Percentiles rank a stretch among this genome's conserved stretches.
Evolutionary conservation across 2,329 filamentous ascomycete genomes (phyloP).

Genomic region (Phialemoniopsis sp.): DNA sequence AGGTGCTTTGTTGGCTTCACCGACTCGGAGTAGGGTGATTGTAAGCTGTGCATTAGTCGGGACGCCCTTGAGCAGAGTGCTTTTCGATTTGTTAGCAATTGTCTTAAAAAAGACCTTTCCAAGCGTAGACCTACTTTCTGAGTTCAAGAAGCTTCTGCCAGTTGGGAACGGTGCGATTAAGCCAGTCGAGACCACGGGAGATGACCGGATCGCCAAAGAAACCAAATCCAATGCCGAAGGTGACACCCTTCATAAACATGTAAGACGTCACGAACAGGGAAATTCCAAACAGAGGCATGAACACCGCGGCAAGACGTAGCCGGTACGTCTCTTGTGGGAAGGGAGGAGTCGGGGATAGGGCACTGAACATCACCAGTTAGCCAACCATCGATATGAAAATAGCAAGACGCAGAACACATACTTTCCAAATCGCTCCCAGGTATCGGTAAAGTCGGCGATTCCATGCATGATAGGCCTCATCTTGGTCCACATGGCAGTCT

Average conservation of each 20-base stretch:
- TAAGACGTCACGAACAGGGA: constrained; percentile 55
- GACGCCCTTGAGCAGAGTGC: constrained; percentile 71
- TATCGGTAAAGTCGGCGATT: constrained; percentile 42
- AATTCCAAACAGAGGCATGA: constrained; percentile 46
- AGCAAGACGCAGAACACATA: constrained; percentile 9
- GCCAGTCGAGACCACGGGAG: constrained; percentile 48
- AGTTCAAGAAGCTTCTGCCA: constrained; percentile 75
- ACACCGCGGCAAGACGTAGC: constrained; percentile 46
- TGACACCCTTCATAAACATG: constrained; percentile 59
- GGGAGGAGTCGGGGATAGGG: constrained; percentile 58
- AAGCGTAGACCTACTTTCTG: constrained; percentile 45
- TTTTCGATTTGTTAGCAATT: constrained; percentile 5
- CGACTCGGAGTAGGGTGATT: constrained; percentile 74
- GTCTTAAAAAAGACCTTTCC: constrained; percentile 12
- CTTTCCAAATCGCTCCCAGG: constrained; percentile 47
- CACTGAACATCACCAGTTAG: constrained; percentile 27
- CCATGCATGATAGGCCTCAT: constrained; percentile 68
- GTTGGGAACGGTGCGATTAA: constrained; percentile 59
- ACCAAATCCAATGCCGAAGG: constrained; percentile 64
- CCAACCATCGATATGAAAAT: not conserved
- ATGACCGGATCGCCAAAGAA: constrained; percentile 82
- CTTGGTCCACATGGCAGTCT: constrained; percentile 71
- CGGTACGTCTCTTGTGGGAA: constrained; percentile 52
- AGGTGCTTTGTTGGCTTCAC: constrained; percentile 76
- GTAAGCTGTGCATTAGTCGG: constrained; percentile 85